Base-by-base conservation (phyloP, 75 land plant species). In the Ceratopteris richardii region DNA sequence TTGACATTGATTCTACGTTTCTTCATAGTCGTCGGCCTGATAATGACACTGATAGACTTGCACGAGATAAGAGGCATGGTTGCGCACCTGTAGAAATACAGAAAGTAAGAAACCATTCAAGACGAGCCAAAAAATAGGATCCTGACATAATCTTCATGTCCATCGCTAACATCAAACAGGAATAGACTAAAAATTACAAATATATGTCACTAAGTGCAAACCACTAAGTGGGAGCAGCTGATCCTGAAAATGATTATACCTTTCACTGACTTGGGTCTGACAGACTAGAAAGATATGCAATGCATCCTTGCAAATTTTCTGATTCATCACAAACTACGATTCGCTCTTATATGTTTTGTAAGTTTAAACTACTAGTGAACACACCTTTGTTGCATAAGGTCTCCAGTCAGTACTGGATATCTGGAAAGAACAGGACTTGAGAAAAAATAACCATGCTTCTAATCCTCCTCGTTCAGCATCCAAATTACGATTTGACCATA, bases 31-130 rank as follows among this genome's bases (percentile, higher is more conserved):
- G 24, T 26, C 54, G 7, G 6, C 41, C 24, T 42, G 24, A 23
- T 21, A 24, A 24, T 58, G 33, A 40, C 42, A 43, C 33, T 58
- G 62, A 9, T 66, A 66, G 4, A 66, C 48, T 41, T 83, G 86
- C 36, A 80, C 62, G 56, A 84, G 75, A 58, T 77, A 84, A 1
- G 84, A 68, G 59, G 83, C 84, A 64, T 61, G 75, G 52, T 63
- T 81, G 0, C 81, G 77, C 20, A 84, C 83, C 87, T 84, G 67
- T 23, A 31, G n/a, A n/a, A n/a, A n/a, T n/a, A n/a, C n/a, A n/a
- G n/a, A n/a, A n/a, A n/a, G n/a, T 25, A 12, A 53, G 53, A 16
- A 0, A 26, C 48, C 21, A 56, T 23, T 5, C 0, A 44, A 27
- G 23, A 25, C 1, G 26, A 24, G 48, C 54, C 17, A 19, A 29